Evolutionary conservation across 2,329 filamentous ascomycete species (phyloP).

Genomic region (Xylaria sp.): DNA sequence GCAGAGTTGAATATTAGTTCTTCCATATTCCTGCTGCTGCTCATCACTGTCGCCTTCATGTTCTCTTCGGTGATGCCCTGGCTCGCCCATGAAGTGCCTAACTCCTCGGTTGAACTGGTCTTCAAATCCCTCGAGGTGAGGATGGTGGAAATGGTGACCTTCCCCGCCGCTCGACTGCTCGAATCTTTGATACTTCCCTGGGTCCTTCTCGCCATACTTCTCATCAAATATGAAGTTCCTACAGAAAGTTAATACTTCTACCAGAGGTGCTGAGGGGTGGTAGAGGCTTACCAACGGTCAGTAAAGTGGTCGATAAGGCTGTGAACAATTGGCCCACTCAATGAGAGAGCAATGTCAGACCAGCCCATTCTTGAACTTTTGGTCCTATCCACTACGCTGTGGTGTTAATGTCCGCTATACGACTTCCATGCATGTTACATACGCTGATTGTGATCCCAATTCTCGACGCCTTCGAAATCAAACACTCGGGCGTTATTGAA

Average conservation of each 20-base stretch:
- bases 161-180: slow-evolving; percentile 36
- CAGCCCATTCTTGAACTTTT: slow-evolving; percentile 89
- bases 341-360: slow-evolving; percentile 84
- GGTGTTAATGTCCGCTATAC: not conserved
- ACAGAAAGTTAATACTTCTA: slow-evolving; percentile 30
- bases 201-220: slow-evolving; percentile 73
- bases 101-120: slow-evolving; percentile 57
- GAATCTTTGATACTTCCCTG: slow-evolving; percentile 61
- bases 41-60: slow-evolving; percentile 24
- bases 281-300: slow-evolving; percentile 73
- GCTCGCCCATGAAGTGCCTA: slow-evolving; percentile 53
- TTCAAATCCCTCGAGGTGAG: slow-evolving; percentile 55
- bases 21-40: slow-evolving; percentile 47
- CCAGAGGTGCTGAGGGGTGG: not conserved
- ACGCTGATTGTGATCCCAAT: slow-evolving; percentile 87
- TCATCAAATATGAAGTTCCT: slow-evolving; percentile 86
- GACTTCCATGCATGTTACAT: slow-evolving; percentile 38
- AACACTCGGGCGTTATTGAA: slow-evolving; percentile 90
- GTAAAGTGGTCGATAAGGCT: slow-evolving; percentile 83
- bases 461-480: slow-evolving; percentile 80
- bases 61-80: slow-evolving; percentile 39
- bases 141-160: slow-evolving; percentile 30
- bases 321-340: slow-evolving; percentile 78
- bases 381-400: slow-evolving; percentile 73
- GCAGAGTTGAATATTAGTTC: slow-evolving; percentile 60